Conservation (phyloP, 2,329 filamentous ascomycete genomes). For the Sporothrix pallida region DNA sequence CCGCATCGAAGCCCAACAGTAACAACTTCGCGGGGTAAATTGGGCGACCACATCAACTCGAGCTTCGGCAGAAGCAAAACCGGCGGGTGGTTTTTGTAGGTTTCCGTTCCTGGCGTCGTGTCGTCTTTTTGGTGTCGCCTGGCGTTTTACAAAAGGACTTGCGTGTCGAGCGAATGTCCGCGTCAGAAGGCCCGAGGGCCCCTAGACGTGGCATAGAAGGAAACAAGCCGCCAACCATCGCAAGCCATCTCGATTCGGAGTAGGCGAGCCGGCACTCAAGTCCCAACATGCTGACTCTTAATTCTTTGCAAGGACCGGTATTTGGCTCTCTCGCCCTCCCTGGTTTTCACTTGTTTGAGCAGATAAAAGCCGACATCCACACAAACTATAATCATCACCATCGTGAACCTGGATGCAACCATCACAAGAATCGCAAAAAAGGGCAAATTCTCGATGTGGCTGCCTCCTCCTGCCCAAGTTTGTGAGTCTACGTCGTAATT, state of each 20-base stretch:
- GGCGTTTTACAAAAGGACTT: not conserved
- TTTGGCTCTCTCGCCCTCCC: too few species aligned
- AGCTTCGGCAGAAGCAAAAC: slow-evolving; percentile 5
- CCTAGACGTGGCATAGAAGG: too few species aligned
- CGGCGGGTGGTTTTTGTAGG: not conserved
- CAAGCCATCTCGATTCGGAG: slow-evolving; percentile 6
- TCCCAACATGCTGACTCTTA: not conserved
- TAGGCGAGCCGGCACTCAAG: not conserved
- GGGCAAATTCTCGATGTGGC: too few species aligned
- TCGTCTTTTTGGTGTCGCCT: not conserved
- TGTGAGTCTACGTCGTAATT: too few species aligned
- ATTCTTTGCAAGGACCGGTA: not conserved
- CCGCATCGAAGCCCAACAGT: not conserved
- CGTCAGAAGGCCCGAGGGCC: too few species aligned
- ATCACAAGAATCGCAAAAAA: too few species aligned
- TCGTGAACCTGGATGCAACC: too few species aligned
- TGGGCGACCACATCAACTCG: not conserved
- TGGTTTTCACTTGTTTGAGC: too few species aligned
- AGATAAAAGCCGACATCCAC: too few species aligned
- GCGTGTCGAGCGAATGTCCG: not conserved
- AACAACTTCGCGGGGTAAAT: not conserved
- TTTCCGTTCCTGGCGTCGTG: not conserved
- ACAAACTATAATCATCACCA: too few species aligned
- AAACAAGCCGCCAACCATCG: not conserved
- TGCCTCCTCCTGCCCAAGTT: too few species aligned